Base-by-base conservation (phyloP, 345 rosid species). In the Eucalyptus lansdowneana region DNA sequence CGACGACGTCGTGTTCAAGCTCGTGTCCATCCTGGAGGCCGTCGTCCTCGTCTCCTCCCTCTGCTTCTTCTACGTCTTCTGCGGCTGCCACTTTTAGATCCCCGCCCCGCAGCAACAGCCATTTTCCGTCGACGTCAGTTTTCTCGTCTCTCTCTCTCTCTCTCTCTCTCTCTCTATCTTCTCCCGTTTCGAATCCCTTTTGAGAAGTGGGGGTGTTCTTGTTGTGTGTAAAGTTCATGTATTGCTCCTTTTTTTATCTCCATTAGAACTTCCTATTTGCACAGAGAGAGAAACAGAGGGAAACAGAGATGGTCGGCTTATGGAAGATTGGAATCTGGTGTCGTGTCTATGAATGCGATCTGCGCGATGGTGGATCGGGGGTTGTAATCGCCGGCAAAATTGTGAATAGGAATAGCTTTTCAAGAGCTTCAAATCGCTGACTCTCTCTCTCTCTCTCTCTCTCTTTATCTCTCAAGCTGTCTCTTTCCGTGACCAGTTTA, bases 21-120 rank as follows among this genome's bases (percentile, higher is more conserved):
- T 92, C 54, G 81, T 90, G 27, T 92, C 92, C 40, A 89, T 92
- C 42, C 40, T 90, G 51, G 94, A 93, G 90, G 94, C 92, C 29
- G 50, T 91, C 58, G 90, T 90, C 60, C 92, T 93, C 40, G 91
- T 91, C 87, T 87, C 94, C 72, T 86, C 91, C 53, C 91, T 93
- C 62, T 91, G 94, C 50, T 92, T 91, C 94, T 93, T 93, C 89
- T 90, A 89, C 51, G 89, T 93, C 89, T 93, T 91, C 90, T 92
- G 93, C 88, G 92, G 94, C 90, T 93, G 94, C 93, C 90, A 89
- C 58, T 62, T 93, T 5, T 92, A 53, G 93, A 56, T 24, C 62
- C 24, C 58, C 58, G 11, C 58, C 25, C 56, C 58, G 14, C 58
- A 2, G 25, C 58, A 21, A 21, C 58, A 86, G 2, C 80, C 81